Base-by-base conservation (phyloP, 164 flowering plant species). In the Santalum album region DNA sequence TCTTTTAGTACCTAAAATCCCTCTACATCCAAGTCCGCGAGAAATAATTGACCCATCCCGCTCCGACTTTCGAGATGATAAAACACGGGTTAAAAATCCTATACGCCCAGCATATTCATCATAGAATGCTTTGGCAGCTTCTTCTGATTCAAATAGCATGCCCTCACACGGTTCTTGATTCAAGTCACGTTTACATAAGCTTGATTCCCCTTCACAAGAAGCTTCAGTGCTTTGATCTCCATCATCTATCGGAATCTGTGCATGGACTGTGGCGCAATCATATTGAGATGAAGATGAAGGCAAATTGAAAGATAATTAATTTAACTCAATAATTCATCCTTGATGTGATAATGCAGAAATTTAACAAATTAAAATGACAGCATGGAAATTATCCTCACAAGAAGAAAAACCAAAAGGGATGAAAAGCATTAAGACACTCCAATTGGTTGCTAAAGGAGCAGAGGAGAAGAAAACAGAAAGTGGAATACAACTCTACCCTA, bases 141-240 rank as follows among this genome's bases (percentile, higher is more conserved):
- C 75, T 51, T 72, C 79, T 2, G 86, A 72, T 23, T 80, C 86
- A 63, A 80, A 78, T 27, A 57, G 52, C 86, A 76, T 76, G 49
- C 81, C 83, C 50, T 68, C 78, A 57, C 38, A 69, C 15, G 80
- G 86, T 52, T 73, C 82, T 25, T 54, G 55, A 64, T 16, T 65
- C 50, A 24, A 58, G 29, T 61, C 63, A 49, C 29, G 61, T 52
- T 62, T 72, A 61, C 40, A 60, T 16, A 32, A 44, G 53, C n/a
- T 47, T 20, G 52, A 32, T 4, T 57, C 65, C 35, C 61, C 68
- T 57, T 56, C 67, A 0, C 26, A 51, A 45, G 70, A 62, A 50
- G 58, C 51, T 53, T 69, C 81, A 39, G 65, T 55, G 15, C 58
- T 58, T 16, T 23, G 74, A 58, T 38, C 54, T 7, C 59, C 61